Evolutionary conservation across 2,329 filamentous ascomycete species (phyloP), one percentile per base, ranked within the genome.

Genomic region (Plenodomus lindquistii): DNA sequence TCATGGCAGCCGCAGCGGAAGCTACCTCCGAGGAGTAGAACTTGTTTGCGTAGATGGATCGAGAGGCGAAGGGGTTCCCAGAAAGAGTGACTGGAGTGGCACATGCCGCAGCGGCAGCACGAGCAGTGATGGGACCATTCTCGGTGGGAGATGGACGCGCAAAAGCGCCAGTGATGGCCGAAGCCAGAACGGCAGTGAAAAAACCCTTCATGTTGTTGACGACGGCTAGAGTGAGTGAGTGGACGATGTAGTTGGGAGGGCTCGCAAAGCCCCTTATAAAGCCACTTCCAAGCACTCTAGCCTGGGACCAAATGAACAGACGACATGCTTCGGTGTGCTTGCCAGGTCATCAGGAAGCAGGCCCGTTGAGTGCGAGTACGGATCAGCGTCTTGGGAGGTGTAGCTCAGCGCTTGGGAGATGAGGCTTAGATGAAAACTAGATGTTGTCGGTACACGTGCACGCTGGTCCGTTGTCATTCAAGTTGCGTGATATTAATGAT

Each of bases 1-100:
- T 64, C 29, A 82, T 84, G 16, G 85, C 84, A 24, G 88, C 79
- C 17, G 86, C 87, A 22, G 80, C 74, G 17, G 71, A 77, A 37
- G 75, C 74, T 47, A 82, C 77, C 61, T 82, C 79, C 6, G 78
- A 77, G 18, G 78, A 73, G 66, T 82, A 82, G 61, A 78, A 80
- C 16, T 77, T 73, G 63, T 82, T 81, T 45, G 75, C 76, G 53
- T 80, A 80, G 48, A 80, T 71, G 48, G 78, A 73, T 54, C 78
- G 75, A 27, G 75, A 75, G 17, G 70, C 66, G 54, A 82, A 82
- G 2, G 79, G 78, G 61, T 83, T 83, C 22, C 83, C 84, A 13
- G 77, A 60, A 42, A 72, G 66, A 42, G 66, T 71, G 44, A 72
- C 69, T 16, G 68, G 55, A 50, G 66, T 69, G 27, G 69, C 59